Evolutionary conservation across 352 stramenopile species (phyloP).

Genomic region (Phytopythium oedochilum): DNA sequence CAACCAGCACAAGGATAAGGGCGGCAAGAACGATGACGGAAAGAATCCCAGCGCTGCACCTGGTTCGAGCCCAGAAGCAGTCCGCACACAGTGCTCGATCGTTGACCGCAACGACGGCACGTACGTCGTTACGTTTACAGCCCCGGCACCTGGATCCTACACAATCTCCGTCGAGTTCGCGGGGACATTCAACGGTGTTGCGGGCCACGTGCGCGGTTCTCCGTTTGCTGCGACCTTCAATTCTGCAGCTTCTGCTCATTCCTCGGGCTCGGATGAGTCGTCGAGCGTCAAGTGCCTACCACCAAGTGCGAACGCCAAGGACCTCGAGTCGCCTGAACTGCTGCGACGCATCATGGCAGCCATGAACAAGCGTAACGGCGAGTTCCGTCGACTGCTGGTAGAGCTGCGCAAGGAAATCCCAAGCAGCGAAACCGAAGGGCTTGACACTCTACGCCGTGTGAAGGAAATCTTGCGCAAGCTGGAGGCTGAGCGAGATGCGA

Average conservation of each 20-base stretch:
- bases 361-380: constrained; percentile 84
- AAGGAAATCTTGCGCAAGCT: constrained; percentile 85
- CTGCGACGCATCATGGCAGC: constrained; percentile 67
- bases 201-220: constrained; percentile 91
- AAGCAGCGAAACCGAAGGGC: constrained; percentile 67
- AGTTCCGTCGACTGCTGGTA: constrained; percentile 74
- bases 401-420: constrained; percentile 83
- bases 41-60: not conserved
- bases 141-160: constrained; percentile 79
- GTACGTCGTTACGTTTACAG: constrained; percentile 91
- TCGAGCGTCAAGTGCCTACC: constrained; percentile 76
- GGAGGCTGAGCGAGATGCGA: constrained; percentile 59
- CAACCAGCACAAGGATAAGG: constrained; percentile 27
- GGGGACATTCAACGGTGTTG: constrained; percentile 92
- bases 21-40: constrained; percentile 7
- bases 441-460: constrained; percentile 75
- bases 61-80: not conserved
- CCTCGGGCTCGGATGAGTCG: constrained; percentile 47
- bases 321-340: constrained; percentile 70
- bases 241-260: constrained; percentile 9
- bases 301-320: constrained; percentile 56
- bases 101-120: constrained; percentile 92
- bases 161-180: constrained; percentile 88
- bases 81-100: constrained; percentile 15
- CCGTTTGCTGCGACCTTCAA: constrained; percentile 73